Percentiles rank a stretch among this genome's conserved stretches.
These are phyloP conservation scores for Scleroderma citrinum DNA, from an alignment of 768 basidiomycete genomes.

Conservation along the genomic window DNA sequence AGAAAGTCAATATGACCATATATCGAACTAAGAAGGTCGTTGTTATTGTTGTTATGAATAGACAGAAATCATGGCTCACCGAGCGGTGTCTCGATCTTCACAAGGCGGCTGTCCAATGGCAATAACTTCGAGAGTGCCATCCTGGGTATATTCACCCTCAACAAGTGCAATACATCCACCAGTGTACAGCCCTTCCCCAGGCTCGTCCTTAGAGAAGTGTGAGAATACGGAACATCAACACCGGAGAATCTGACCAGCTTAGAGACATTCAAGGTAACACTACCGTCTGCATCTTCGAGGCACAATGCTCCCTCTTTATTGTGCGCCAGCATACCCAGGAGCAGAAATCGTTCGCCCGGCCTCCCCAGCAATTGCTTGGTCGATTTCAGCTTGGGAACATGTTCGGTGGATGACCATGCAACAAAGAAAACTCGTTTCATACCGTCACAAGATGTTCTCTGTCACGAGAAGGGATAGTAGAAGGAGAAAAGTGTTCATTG, in stretches of 20 bases:
- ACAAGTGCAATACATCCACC: conserved; percentile 94
- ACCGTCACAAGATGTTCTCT: conserved; percentile 86
- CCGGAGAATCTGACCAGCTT: conserved; percentile 51
- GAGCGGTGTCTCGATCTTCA: conserved; percentile 77
- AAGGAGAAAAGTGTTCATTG: conserved; percentile 97
- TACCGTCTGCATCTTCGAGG: conserved; percentile 90
- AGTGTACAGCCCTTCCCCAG: conserved; percentile 92
- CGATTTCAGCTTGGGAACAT: conserved; percentile 58
- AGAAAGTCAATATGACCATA: conserved; percentile 97
- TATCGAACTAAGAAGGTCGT: conserved; percentile 56
- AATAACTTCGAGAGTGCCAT: conserved; percentile 80
- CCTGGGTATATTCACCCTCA: conserved; percentile 94
- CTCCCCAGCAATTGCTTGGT: conserved; percentile 95
- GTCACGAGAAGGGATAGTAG: conserved; percentile 86
- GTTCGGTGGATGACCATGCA: conserved; percentile 13
- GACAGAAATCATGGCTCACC: conserved; percentile 40
- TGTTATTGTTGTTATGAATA: conserved; percentile 6
- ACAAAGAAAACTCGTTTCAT: conserved; percentile 22
- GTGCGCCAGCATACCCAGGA: conserved; percentile 88
- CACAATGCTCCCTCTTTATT: conserved; percentile 88
- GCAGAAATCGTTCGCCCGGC: conserved; percentile 81
- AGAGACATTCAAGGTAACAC: conserved; percentile 82
- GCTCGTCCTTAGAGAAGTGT: conserved; percentile 54
- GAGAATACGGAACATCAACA: background rate
- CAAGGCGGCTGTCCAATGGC: conserved; percentile 98